Conservation (phyloP, 2,329 filamentous ascomycete species). For the Aspergillus brunneoviolaceus region DNA sequence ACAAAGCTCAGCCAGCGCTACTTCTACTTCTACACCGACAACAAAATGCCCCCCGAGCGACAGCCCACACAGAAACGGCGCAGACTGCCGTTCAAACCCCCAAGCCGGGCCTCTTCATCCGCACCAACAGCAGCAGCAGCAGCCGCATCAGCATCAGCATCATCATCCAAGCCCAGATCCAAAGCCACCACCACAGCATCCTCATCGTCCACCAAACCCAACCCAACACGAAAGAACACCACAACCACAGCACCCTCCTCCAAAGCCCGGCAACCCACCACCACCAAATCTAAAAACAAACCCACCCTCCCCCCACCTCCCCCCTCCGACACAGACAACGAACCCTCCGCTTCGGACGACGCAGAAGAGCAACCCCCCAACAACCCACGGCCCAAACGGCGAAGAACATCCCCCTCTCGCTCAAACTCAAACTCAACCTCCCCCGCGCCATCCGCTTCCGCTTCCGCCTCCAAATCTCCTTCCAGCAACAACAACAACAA, state of each 20-base stretch:
- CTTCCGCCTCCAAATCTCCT: constrained; percentile 5
- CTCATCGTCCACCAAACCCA: too few relatives aligned
- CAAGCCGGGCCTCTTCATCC: constrained; percentile 34
- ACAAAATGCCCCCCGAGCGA: constrained; percentile 31
- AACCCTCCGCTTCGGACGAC: constrained; percentile 11
- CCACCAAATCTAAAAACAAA: constrained; percentile 7
- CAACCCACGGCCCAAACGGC: background rate
- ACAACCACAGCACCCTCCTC: constrained; percentile 19
- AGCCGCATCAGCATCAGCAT: background rate
- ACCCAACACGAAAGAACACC: too few relatives aligned
- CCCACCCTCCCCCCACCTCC: constrained; percentile 8
- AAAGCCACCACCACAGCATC: constrained; percentile 1
- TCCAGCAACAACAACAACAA: background rate
- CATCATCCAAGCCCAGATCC: constrained; percentile 13
- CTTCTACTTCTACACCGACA: background rate
- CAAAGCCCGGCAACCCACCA: constrained; percentile 8
- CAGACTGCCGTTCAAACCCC: constrained; percentile 47
- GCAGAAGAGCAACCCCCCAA: background rate
- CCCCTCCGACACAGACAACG: constrained; percentile 11
- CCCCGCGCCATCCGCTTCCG: constrained; percentile 8
- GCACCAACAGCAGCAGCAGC: constrained; percentile 24
- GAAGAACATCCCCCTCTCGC: constrained; percentile 10
- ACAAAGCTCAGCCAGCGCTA: background rate
- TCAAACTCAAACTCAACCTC: background rate
- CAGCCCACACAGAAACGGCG: constrained; percentile 37